Percentiles rank a stretch among this genome's conserved stretches.
phyloP scores from a whole-genome alignment of 257 asterid genomes.

The Rhazya stricta region DNA sequence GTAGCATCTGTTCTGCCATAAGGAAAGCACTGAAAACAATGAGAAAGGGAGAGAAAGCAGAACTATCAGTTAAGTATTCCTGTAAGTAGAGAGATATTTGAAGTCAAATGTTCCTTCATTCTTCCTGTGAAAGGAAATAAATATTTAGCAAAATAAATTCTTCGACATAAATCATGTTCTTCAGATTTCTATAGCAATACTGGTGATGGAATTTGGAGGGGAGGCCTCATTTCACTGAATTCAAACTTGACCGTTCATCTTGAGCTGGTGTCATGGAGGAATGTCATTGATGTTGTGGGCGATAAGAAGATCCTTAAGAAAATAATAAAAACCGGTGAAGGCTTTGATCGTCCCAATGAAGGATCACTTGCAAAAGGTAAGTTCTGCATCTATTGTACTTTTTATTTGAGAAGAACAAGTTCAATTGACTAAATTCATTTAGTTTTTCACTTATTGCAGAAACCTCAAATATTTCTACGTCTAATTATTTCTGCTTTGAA shows the following conservation, averaged over 20 bases:
- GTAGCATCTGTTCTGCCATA: conserved; percentile 52
- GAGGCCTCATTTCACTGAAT: conserved; percentile 21
- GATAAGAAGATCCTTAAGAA: conserved; percentile 47
- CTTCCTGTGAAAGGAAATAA: neutral
- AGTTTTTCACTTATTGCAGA: neutral
- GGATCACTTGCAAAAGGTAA: conserved; percentile 55
- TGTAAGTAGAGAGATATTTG: conserved; percentile 31
- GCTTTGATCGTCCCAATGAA: conserved; percentile 49
- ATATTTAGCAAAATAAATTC: neutral
- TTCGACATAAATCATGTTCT: conserved; percentile 6
- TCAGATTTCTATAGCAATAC: conserved; percentile 37
- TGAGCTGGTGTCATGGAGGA: conserved; percentile 52
- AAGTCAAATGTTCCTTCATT: neutral
- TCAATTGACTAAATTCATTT: neutral
- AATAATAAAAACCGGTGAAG: conserved; percentile 41
- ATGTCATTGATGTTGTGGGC: conserved; percentile 43
- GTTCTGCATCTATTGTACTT: neutral
- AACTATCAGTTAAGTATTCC: conserved; percentile 47
- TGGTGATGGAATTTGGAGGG: conserved; percentile 16
- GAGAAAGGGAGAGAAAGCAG: conserved; percentile 64
- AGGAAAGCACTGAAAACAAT: conserved; percentile 49
- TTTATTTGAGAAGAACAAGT: neutral
- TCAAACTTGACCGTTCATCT: conserved; percentile 39
- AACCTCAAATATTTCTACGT: no score
- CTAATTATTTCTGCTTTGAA: neutral